phyloP scores from a whole-genome alignment of 1,284 basidiomycete species.

The Anthracocystis walkeri region DNA sequence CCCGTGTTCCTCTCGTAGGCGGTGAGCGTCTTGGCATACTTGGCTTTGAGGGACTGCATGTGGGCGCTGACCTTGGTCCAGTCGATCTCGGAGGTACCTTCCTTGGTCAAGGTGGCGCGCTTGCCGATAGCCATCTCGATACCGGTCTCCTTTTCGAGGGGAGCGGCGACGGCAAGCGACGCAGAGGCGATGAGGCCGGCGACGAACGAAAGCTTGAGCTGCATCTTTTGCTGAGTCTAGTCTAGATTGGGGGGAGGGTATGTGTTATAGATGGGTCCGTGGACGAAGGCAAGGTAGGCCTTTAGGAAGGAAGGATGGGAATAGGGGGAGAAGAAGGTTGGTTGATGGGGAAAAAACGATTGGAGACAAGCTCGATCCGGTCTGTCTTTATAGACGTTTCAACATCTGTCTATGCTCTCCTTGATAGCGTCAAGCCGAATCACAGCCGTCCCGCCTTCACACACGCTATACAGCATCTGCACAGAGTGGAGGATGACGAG shows the following conservation, averaged over 20 bases:
- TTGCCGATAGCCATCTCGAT: slow-evolving; percentile 52
- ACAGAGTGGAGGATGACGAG: neutral
- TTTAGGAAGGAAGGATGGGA: slow-evolving; percentile 5
- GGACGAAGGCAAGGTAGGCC: slow-evolving; percentile 4
- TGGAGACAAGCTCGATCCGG: neutral
- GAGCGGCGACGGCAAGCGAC: slow-evolving; percentile 45
- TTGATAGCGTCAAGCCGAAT: neutral
- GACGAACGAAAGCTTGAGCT: slow-evolving; percentile 59
- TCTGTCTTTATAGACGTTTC: slow-evolving; percentile 30
- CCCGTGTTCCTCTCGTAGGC: slow-evolving; percentile 64
- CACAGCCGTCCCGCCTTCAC: neutral
- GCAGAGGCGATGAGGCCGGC: slow-evolving; percentile 54
- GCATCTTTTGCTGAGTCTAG: slow-evolving; percentile 36
- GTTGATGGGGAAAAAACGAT: neutral
- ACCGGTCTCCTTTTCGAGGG: slow-evolving; percentile 44
- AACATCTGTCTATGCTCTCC: neutral
- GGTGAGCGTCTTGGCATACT: slow-evolving; percentile 48
- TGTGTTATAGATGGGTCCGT: neutral
- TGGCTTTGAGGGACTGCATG: slow-evolving; percentile 44
- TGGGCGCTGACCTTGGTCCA: slow-evolving; percentile 55
- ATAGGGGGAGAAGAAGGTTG: neutral
- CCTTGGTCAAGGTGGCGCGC: slow-evolving; percentile 40
- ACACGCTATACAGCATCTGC: neutral
- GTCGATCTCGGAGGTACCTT: slow-evolving; percentile 48
- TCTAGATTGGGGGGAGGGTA: slow-evolving; percentile 2